Percentiles rank a stretch among this genome's conserved stretches.
Evolutionary conservation across 192 early-diverging fungal species (phyloP).

Genomic region (Gryganskiella cystojenkinii): DNA sequence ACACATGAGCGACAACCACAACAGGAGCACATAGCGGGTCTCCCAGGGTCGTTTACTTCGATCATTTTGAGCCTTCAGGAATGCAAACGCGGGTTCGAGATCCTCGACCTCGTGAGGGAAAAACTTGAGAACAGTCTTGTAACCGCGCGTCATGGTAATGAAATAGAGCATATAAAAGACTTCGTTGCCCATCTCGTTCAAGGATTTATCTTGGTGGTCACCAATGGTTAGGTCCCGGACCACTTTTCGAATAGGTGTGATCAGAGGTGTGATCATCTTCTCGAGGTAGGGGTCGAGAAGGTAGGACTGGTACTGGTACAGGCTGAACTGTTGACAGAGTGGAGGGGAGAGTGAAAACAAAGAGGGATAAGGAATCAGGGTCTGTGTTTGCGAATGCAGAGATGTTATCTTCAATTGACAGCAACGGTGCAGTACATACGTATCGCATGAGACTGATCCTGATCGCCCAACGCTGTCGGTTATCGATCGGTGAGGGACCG

Average conservation of each 20-base stretch:
- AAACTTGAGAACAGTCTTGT: conserved; percentile 92
- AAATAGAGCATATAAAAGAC: conserved; percentile 74
- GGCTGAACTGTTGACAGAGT: no score
- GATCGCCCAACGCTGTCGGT: conserved; percentile 16
- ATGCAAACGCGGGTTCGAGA: conserved; percentile 88
- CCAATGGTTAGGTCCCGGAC: conserved; percentile 31
- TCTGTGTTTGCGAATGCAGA: not conserved
- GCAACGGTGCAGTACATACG: conserved; percentile 7
- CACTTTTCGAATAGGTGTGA: conserved; percentile 60
- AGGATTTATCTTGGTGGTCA: conserved; percentile 20
- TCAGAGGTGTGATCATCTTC: conserved; percentile 67
- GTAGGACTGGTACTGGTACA: conserved; percentile 82
- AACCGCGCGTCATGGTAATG: conserved; percentile 88
- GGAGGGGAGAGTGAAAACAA: not conserved
- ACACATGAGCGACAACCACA: conserved; percentile 95
- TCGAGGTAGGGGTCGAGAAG: conserved; percentile 83
- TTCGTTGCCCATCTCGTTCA: conserved; percentile 28
- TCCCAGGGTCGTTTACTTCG: conserved; percentile 72
- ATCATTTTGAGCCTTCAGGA: conserved; percentile 56
- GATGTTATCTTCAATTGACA: no score
- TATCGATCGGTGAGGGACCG: conserved; percentile 18
- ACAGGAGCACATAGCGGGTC: conserved; percentile 80
- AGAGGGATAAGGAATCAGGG: no score
- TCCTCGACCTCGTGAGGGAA: conserved; percentile 91
- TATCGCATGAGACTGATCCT: conserved; percentile 2